Conservation (phyloP, 352 stramenopile genomes). For the Globisporangium irregulare region DNA sequence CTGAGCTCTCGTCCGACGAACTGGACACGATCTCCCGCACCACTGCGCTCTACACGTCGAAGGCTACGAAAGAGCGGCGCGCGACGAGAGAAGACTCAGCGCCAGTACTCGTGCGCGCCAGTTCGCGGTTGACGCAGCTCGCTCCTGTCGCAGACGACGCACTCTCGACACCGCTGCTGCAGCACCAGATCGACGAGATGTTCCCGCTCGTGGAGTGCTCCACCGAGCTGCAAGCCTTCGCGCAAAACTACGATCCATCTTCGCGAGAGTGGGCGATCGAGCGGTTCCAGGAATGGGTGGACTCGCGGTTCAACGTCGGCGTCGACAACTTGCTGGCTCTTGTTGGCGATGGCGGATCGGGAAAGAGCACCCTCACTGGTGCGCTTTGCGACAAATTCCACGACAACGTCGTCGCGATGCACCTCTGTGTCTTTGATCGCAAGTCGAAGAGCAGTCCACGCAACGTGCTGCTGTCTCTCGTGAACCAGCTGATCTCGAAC, state of each 20-base stretch:
- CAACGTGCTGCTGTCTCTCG: conserved; percentile 76
- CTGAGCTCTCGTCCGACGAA: conserved; percentile 38
- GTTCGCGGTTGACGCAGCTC: conserved; percentile 51
- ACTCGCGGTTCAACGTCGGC: conserved; percentile 64
- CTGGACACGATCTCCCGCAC: conserved; percentile 40
- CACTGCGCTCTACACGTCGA: conserved; percentile 48
- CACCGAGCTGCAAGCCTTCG: conserved; percentile 41
- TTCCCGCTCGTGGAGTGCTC: conserved; percentile 76
- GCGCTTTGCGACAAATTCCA: conserved; percentile 52
- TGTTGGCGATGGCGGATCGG: conserved; percentile 63
- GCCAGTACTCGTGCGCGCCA: conserved; percentile 28
- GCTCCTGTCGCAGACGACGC: conserved; percentile 63
- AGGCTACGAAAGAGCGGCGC: conserved; percentile 47
- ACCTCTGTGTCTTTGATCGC: conserved; percentile 77
- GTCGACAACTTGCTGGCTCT: conserved; percentile 56
- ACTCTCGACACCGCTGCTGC: conserved; percentile 58
- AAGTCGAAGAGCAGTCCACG: conserved; percentile 70
- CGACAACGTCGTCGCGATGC: conserved; percentile 53
- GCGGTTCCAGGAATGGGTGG: conserved; percentile 74
- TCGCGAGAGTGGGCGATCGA: conserved; percentile 65
- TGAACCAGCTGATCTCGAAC: conserved; percentile 72
- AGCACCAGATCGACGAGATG: conserved; percentile 78
- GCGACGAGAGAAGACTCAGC: conserved; percentile 29
- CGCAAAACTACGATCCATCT: conserved; percentile 37
- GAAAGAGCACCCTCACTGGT: conserved; percentile 66